Conservation (phyloP, 2,329 filamentous ascomycete genomes). For the Penicillium thymicola region DNA sequence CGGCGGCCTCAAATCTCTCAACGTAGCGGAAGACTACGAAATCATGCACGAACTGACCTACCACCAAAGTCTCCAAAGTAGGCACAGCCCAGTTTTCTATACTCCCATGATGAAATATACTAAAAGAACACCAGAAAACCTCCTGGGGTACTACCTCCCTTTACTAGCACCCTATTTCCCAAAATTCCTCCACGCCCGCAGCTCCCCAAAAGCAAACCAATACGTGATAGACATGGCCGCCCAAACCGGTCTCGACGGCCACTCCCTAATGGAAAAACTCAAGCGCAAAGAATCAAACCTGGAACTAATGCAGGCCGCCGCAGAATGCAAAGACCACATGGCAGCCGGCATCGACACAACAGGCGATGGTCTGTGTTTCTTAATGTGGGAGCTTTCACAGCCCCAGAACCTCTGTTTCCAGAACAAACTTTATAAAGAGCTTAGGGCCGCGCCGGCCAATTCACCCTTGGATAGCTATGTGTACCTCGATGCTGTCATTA, state of each 20-base stretch:
- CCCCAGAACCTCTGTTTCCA: slow-evolving; percentile 54
- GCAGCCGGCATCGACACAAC: slow-evolving; percentile 70
- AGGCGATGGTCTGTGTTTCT: slow-evolving; percentile 65
- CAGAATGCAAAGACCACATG: slow-evolving; percentile 70
- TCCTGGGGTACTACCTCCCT: slow-evolving; percentile 58
- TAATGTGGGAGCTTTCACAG: slow-evolving; percentile 69
- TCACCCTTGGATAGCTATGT: slow-evolving; percentile 43
- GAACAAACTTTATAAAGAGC: slow-evolving; percentile 52
- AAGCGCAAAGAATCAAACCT: slow-evolving; percentile 51
- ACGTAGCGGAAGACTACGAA: slow-evolving; percentile 54
- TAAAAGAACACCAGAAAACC: slow-evolving; percentile 48
- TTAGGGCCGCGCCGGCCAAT: slow-evolving; percentile 41
- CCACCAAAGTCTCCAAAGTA: slow-evolving; percentile 65
- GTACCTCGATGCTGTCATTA: slow-evolving; percentile 62
- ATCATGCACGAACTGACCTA: slow-evolving; percentile 68
- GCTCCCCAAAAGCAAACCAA: slow-evolving; percentile 57
- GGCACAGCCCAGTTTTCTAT: slow-evolving; percentile 23
- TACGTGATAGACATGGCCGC: slow-evolving; percentile 56
- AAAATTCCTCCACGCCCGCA: slow-evolving; percentile 53
- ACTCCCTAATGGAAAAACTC: slow-evolving; percentile 60
- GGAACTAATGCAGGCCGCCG: slow-evolving; percentile 56
- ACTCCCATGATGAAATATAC: neutral
- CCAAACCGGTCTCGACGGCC: slow-evolving; percentile 48
- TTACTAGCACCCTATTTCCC: slow-evolving; percentile 47
- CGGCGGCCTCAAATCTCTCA: slow-evolving; percentile 60